Evolutionary conservation across 306 rosid species (phyloP), one percentile per base, ranked within the genome.

Genomic region (Senna siamea): DNA sequence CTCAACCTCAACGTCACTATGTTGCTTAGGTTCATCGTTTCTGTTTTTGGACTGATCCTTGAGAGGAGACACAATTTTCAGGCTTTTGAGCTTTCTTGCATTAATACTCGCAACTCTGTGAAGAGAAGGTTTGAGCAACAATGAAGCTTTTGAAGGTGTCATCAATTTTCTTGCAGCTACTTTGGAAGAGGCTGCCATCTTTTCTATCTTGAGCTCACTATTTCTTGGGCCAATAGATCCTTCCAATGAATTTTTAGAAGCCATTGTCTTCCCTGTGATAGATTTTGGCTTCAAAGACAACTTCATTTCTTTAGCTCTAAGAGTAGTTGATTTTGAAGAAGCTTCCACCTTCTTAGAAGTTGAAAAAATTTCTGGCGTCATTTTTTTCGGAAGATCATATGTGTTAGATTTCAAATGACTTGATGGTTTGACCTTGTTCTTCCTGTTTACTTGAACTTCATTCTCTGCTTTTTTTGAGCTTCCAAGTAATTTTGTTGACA

Each of bases 91-190:
- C 79, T 69, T 81, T 67, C 67, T 70, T 66, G 84, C 69, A 66
- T 72, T 81, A 63, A 66, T 73, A 68, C 83, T 85, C 64, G 77
- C 80, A 76, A 52, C 78, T 63, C 74, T 70, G 15, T 51, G 46
- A 57, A 41, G 35, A 73, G 88, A 83, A 63, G 87, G 48, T 54
- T 51, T 84, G n/a, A 84, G 68, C 37, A 93, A 68, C 32, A 56
- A 50, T 0, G 77, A 79, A 54, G 60, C 75, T 20, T 17, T 54
- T 79, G 79, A 70, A 47, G 80, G 72, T 15, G 63, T 17, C 73
- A 40, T 30, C 46, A 65, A 84, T 58, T 82, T 80, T 79, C 76
- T 86, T 14, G 76, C 64, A 80, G 80, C 70, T 63, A n/a, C 78
- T 63, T 76, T 55, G 63, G 76, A 52, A 7, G 76, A 59, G 48